Percentiles rank a stretch among this genome's conserved stretches.
Evolutionary conservation across 257 asterid genomes (phyloP).

Genomic region (Lycium ferocissimum): DNA sequence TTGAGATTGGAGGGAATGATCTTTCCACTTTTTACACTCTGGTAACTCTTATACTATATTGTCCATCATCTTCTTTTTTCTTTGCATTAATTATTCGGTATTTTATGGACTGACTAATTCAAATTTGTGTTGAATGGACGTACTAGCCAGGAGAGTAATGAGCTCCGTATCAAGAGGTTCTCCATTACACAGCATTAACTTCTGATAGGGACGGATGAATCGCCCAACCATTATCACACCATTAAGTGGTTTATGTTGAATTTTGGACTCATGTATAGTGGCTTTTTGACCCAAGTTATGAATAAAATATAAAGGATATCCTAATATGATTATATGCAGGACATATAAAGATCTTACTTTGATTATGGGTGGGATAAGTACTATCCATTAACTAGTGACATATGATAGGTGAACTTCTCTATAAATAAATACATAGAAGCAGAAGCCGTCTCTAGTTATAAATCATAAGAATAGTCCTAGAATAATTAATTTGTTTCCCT

Average conservation of each 20-base stretch:
- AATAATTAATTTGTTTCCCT: too few species aligned
- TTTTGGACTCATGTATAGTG: neutral
- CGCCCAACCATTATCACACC: neutral
- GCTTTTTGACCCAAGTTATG: neutral
- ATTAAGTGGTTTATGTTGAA: neutral
- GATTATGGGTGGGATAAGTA: neutral
- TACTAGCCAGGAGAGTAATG: too few species aligned
- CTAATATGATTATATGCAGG: neutral
- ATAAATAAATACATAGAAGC: too few species aligned
- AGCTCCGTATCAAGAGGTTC: neutral
- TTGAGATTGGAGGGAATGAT: constrained; percentile 74
- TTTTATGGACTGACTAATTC: too few species aligned
- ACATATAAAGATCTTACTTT: neutral
- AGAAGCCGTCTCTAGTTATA: too few species aligned
- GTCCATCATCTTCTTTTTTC: neutral
- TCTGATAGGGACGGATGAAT: neutral
- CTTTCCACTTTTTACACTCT: constrained; percentile 73
- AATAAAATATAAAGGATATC: neutral
- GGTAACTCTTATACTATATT: constrained; percentile 34
- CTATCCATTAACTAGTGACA: neutral
- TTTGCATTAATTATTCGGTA: too few species aligned
- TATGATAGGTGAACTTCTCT: too few species aligned
- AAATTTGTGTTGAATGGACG: too few species aligned
- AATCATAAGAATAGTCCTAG: too few species aligned
- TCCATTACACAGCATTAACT: too few species aligned